Base-by-base conservation (phyloP, 2,329 filamentous ascomycete species). In the Calonectria pseudoturangicola region DNA sequence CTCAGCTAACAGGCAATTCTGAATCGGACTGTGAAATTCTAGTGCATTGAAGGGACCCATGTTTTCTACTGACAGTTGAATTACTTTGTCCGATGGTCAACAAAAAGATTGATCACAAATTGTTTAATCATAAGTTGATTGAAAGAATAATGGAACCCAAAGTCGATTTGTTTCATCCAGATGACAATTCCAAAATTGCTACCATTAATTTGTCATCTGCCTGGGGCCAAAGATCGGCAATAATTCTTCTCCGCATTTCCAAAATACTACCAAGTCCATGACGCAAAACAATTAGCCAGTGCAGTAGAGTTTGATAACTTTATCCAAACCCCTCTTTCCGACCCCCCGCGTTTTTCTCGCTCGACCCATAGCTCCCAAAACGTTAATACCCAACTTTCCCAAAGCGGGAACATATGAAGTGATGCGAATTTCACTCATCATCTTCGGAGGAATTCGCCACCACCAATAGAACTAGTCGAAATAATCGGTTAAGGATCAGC, bases 291-390 rank as follows among this genome's bases (percentile, higher is more conserved):
- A 30, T 54, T 27, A n/a, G 33, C 51, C 30, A 56, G 18, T 13
- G 39, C n/a, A 47, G 6, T 9, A 36, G 33, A 41, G 15, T 21
- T 27, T 21, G 54, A 33, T 41, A 21, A 41, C 6, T 21, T 15
- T 9, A 41, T 41, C 12, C 36, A 36, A 56, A n/a, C 54, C 54
- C 54, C 54, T 27, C 36, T 41, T 8, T n/a, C 18, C 16, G n/a
- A 58, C 18, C 21, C 54, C 54, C 54, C 54, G 54, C 54, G 54
- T 58, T 58, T 56, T 58, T 58, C 33, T 41, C 3, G 33, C 18
- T 58, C 54, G 39, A 25, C 25, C 36, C 33, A 25, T 39, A 13
- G 18, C 33, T 21, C 33, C 33, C 13, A 58, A 21, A 39, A 12
- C n/a, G 18, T 58, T 15, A 36, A n/a, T 13, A 1, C 41, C 13